Base-by-base conservation (phyloP, 2,329 filamentous ascomycete species). In the Diplocarpon rosae region DNA sequence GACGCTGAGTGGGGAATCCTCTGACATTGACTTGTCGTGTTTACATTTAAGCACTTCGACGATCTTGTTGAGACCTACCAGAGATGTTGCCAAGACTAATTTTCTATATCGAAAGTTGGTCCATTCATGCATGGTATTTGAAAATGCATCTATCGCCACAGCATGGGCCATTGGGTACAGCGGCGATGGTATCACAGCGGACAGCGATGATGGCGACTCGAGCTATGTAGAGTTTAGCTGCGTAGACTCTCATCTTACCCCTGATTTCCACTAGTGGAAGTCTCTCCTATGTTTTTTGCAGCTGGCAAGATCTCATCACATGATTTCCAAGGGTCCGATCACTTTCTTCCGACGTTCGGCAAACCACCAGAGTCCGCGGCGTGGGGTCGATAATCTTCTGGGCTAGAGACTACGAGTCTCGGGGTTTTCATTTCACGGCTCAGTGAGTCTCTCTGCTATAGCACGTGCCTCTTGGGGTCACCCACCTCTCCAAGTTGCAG, bases 121-220 rank as follows among this genome's bases (percentile, higher is more conserved):
- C 10, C 42, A 52, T 1, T 52, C 52, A 14, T 56, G 52, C 32
- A 16, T 52, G 2, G 48, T 43, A 20, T 49, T 46, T 36, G 29
- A 42, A 20, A 51, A 55, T 38, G 47, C 51, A 6, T 34, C 48
- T 5, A 14, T 30, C 12, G 20, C 16, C 20, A 42, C 42, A 1
- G 37, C 51, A 17, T 56, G 46, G 46, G 47, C 45, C 16, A 45
- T 56, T 29, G 54, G 54, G 13, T 56, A 55, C 36, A 34, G 47
- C 16, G 54, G 54, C 10, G 37, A 43, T n/a, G 52, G 55, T 36
- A 27, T 53, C 11, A 39, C 43, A 24, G 30, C 47, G 2, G 17
- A 40, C 27, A 34, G 40, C 9, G 31, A 28, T 27, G 39, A 42
- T 9, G 39, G 39, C 29, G 29, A 38, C 17, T 45, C 46, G 5